Evolutionary conservation across 306 rosid genomes (phyloP).

Genomic region (Pyrus pyrifolia): DNA sequence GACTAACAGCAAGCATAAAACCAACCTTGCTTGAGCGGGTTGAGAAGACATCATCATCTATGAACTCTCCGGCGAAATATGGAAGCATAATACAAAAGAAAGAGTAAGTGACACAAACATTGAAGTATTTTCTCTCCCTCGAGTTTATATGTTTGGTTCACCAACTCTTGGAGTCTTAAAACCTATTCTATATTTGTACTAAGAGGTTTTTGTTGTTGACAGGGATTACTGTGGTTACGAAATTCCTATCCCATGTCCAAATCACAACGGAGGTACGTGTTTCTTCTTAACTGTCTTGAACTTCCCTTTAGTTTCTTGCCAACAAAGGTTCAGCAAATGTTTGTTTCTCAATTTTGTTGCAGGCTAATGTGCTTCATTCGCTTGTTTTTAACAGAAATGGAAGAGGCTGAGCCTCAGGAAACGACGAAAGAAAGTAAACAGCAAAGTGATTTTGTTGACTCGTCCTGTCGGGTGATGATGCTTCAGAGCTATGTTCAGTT

Average conservation of each 20-base stretch:
- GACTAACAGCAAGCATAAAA: constrained; percentile 16
- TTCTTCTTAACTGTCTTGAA: background rate
- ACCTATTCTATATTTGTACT: constrained; percentile 11
- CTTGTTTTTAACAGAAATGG: constrained; percentile 28
- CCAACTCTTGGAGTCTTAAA: background rate
- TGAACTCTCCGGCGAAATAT: constrained; percentile 25
- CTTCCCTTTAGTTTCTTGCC: background rate
- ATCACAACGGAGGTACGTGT: constrained; percentile 42
- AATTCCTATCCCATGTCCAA: constrained; percentile 33
- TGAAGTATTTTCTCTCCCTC: constrained; percentile 10
- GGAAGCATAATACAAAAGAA: constrained; percentile 25
- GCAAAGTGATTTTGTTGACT: constrained; percentile 19
- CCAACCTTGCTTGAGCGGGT: constrained; percentile 30
- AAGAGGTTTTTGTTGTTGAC: constrained; percentile 21
- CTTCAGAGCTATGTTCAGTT: constrained; percentile 61
- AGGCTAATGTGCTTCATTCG: background rate
- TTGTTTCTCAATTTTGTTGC: background rate
- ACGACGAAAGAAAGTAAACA: constrained; percentile 28
- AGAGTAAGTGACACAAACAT: constrained; percentile 33
- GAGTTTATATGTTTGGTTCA: background rate
- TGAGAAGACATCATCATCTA: constrained; percentile 43
- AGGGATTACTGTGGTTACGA: constrained; percentile 29
- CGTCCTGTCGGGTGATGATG: constrained; percentile 56
- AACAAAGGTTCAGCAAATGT: background rate
- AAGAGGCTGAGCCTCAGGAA: constrained; percentile 26